A percentile compares a stretch with the other conserved stretches of the same genome.
Conservation (phyloP, 129 eudicot species). For the Scalesia atractyloides region DNA sequence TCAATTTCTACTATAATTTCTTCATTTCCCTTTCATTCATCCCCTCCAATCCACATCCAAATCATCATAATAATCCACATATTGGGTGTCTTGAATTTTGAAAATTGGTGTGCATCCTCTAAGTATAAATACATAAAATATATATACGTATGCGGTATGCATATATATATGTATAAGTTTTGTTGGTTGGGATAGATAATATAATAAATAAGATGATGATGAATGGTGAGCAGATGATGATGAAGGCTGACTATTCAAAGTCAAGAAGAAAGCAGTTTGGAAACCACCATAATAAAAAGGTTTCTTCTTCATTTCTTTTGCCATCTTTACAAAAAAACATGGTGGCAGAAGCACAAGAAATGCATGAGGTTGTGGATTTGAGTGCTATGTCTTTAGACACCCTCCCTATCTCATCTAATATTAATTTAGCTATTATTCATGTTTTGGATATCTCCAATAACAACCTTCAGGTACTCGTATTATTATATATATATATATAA, state of each 20-base stretch:
- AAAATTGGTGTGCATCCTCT: slow-evolving; percentile 7
- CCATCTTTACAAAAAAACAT: slow-evolving; percentile 21
- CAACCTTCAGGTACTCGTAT: slow-evolving; percentile 64
- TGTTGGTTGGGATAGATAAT: background rate
- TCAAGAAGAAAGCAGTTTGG: slow-evolving; percentile 34
- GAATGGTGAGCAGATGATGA: slow-evolving; percentile 23
- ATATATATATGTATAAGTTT: slow-evolving; percentile 1
- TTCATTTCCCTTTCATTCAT: slow-evolving; percentile 18
- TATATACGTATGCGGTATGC: background rate
- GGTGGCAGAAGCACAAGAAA: slow-evolving; percentile 36
- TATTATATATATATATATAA: no score
- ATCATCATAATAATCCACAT: slow-evolving; percentile 8
- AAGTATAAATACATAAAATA: background rate
- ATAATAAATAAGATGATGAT: slow-evolving; percentile 13
- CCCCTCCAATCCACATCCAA: slow-evolving; percentile 26
- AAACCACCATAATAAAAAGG: slow-evolving; percentile 23
- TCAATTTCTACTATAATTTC: slow-evolving; percentile 26
- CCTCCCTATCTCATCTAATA: slow-evolving; percentile 53
- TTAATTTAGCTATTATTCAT: slow-evolving; percentile 53
- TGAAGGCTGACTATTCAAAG: slow-evolving; percentile 41
- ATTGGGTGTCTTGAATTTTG: slow-evolving; percentile 11
- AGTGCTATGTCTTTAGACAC: slow-evolving; percentile 72
- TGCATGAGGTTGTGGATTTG: slow-evolving; percentile 61
- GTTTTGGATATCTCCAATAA: slow-evolving; percentile 76
- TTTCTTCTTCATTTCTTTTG: background rate